Percentiles rank a stretch among this genome's conserved stretches.
These are phyloP conservation scores for Strigomonas culicis DNA, from an alignment of 208 protist genomes.

Conservation along the genomic window DNA sequence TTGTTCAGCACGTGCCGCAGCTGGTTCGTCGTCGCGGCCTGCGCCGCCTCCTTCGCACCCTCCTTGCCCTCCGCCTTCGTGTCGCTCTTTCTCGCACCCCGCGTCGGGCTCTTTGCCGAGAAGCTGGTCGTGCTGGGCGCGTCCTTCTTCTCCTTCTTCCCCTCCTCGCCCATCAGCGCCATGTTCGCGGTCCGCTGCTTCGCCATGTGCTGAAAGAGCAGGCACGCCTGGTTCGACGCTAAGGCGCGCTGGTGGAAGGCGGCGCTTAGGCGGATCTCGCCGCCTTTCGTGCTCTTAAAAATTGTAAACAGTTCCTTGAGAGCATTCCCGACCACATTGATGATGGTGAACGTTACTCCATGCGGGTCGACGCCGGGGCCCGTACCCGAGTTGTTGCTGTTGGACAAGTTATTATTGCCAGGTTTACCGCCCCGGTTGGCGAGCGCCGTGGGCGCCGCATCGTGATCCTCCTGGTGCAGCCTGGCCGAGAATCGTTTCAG, in stretches of 20 bases:
- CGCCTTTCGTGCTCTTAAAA: slow-evolving; percentile 1
- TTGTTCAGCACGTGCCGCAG: too few relatives aligned
- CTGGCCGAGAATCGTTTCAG: not conserved
- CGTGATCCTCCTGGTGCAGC: not conserved
- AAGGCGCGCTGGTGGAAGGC: not conserved
- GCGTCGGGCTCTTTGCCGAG: too few relatives aligned
- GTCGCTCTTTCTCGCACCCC: too few relatives aligned
- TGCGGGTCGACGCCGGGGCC: not conserved
- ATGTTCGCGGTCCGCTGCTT: not conserved
- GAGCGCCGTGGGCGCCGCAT: too few relatives aligned
- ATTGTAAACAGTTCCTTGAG: slow-evolving; percentile 50
- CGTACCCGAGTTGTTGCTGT: not conserved
- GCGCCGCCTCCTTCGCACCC: too few relatives aligned
- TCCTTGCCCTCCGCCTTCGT: not conserved
- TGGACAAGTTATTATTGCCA: not conserved
- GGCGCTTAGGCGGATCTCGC: slow-evolving; percentile 3
- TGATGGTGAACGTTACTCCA: not conserved
- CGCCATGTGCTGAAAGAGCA: too few relatives aligned
- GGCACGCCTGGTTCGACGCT: too few relatives aligned
- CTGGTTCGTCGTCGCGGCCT: too few relatives aligned
- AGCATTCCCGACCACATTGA: slow-evolving; percentile 46
- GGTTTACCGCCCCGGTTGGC: not conserved
- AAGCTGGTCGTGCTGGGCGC: too few relatives aligned
- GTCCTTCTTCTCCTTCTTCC: not conserved
- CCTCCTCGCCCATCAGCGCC: not conserved